phyloP scores from a whole-genome alignment of 106 monocot genomes.

The Hemerocallis citrina region DNA sequence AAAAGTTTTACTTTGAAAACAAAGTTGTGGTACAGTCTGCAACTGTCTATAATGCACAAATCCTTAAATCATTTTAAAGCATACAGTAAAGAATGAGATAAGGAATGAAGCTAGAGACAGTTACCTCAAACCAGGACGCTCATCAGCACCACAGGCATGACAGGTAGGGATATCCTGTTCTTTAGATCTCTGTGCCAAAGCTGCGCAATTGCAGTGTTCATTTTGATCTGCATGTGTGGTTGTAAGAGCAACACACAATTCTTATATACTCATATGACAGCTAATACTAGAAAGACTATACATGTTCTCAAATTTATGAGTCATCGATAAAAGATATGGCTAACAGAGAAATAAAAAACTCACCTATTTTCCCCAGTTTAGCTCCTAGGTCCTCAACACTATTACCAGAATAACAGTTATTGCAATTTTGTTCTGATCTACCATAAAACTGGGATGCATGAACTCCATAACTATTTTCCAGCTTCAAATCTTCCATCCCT shows the following conservation, averaged over 20 bases:
- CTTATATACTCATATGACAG: neutral
- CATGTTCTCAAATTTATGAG: neutral
- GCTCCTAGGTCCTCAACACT: slow-evolving; percentile 4
- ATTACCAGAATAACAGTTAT: slow-evolving; percentile 16
- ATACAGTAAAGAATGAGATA: neutral
- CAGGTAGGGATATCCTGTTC: slow-evolving; percentile 11
- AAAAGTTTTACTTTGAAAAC: no score
- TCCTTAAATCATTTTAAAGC: no score
- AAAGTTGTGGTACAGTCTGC: no score
- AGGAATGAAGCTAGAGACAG: neutral
- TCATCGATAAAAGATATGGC: neutral
- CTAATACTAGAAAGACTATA: neutral
- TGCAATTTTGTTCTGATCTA: slow-evolving; percentile 20
- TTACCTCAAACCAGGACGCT: slow-evolving; percentile 45
- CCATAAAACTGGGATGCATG: slow-evolving; percentile 15
- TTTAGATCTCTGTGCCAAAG: slow-evolving; percentile 15
- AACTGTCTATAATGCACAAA: no score
- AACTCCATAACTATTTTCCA: slow-evolving; percentile 8
- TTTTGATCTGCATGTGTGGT: slow-evolving; percentile 30
- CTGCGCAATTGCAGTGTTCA: slow-evolving; percentile 18
- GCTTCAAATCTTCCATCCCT: slow-evolving; percentile 4
- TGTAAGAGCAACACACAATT: neutral
- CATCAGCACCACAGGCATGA: slow-evolving; percentile 23
- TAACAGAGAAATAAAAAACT: neutral
- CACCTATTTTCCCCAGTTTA: slow-evolving; percentile 15